Percentiles rank a stretch among this genome's conserved stretches.
phyloP scores from a whole-genome alignment of 805 yeast genomes.

The Zygosaccharomyces kombuchaensis region DNA sequence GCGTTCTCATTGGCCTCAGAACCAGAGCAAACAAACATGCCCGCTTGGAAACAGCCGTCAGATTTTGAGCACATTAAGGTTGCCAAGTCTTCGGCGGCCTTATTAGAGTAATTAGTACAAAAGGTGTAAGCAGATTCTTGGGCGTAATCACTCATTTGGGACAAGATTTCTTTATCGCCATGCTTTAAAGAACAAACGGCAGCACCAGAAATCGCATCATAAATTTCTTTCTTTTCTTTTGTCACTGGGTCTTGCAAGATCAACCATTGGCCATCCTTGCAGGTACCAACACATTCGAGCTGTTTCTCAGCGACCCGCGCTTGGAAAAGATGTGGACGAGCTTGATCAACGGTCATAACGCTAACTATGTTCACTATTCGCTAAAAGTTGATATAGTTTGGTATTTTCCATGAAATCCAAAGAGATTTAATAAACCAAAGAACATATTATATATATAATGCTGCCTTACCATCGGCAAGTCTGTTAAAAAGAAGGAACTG shows the following conservation, averaged over 20 bases:
- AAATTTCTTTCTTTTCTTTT: conserved; percentile 32
- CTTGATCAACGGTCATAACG: not conserved
- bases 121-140: conserved; percentile 38
- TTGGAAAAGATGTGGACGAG: conserved; percentile 2
- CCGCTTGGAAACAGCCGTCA: conserved; percentile 37
- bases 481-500: no score
- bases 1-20: conserved; percentile 67
- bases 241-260: conserved; percentile 5
- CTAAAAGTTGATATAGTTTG: not conserved
- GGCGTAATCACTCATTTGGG: conserved; percentile 39
- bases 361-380: not conserved
- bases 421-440: no score
- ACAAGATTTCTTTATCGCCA: conserved; percentile 35
- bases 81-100: conserved; percentile 43
- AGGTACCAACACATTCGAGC: conserved; percentile 4
- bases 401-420: no score
- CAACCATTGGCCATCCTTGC: conserved; percentile 7
- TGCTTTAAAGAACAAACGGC: conserved; percentile 49
- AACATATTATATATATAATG: no score
- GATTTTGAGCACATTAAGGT: conserved; percentile 39
- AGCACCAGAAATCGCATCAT: conserved; percentile 48
- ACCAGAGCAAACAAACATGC: conserved; percentile 55
- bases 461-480: no score
- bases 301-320: conserved; percentile 1
- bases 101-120: conserved; percentile 33